phyloP scores from a whole-genome alignment of 306 rosid genomes.

The Psophocarpus tetragonolobus region DNA sequence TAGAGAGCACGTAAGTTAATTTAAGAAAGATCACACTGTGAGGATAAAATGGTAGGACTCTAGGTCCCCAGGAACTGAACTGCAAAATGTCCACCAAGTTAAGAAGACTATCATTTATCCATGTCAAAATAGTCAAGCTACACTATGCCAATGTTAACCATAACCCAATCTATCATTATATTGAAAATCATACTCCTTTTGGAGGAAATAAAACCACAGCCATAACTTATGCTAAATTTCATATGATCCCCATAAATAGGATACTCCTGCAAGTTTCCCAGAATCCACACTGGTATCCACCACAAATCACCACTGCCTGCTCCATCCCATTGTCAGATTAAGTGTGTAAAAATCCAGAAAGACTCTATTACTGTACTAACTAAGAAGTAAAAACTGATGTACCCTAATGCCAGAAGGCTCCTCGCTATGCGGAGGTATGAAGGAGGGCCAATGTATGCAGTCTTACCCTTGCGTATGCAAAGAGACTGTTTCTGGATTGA shows the following conservation, averaged over 20 bases:
- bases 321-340: neutral
- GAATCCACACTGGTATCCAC: neutral
- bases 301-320: neutral
- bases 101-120: neutral
- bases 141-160: conserved; percentile 10
- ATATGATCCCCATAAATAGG: neutral
- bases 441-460: too few relatives aligned
- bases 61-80: conserved; percentile 4
- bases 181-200: neutral
- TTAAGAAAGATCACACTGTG: neutral
- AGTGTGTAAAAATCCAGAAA: neutral
- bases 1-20: neutral
- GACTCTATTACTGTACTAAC: too few relatives aligned
- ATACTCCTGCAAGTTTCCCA: neutral
- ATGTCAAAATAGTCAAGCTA: conserved; percentile 18
- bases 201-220: neutral
- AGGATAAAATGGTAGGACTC: neutral
- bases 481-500: too few relatives aligned
- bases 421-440: too few relatives aligned
- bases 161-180: neutral
- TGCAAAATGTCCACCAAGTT: conserved; percentile 7
- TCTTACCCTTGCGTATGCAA: too few relatives aligned
- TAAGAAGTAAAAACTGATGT: too few relatives aligned
- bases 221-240: neutral
- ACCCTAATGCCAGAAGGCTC: too few relatives aligned